A percentile compares a stretch with the other conserved stretches of the same genome.
Conservation (phyloP, 148 eudicot genomes). For the Beta vulgaris region DNA sequence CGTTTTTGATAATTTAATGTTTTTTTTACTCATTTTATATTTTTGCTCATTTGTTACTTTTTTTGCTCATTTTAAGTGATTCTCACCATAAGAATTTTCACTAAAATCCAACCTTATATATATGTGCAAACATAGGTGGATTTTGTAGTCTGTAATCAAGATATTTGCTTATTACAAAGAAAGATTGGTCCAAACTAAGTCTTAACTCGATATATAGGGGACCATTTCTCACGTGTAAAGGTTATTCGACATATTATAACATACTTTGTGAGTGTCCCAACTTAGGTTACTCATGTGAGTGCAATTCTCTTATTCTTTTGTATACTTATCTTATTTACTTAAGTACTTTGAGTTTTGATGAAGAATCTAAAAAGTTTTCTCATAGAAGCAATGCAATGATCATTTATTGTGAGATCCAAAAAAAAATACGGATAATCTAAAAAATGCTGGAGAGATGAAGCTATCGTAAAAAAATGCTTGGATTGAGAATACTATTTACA, state of each 20-base stretch:
- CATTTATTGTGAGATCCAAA: too few relatives aligned
- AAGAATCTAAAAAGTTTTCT: not conserved
- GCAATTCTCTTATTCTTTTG: not conserved
- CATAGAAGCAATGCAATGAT: not conserved
- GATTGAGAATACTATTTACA: too few relatives aligned
- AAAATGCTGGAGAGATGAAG: too few relatives aligned
- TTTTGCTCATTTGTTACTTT: too few relatives aligned
- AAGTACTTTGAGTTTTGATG: not conserved
- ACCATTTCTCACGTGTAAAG: slow-evolving; percentile 4
- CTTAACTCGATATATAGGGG: not conserved
- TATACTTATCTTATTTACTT: not conserved
- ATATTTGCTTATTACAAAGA: slow-evolving; percentile 2
- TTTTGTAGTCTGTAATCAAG: slow-evolving; percentile 6
- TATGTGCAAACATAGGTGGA: slow-evolving; percentile 16
- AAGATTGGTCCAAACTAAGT: slow-evolving; percentile 6
- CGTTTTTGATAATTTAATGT: too few relatives aligned
- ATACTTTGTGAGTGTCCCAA: not conserved
- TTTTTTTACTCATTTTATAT: too few relatives aligned
- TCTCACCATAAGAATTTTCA: too few relatives aligned
- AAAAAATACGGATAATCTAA: too few relatives aligned
- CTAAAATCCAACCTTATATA: too few relatives aligned
- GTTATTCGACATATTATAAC: not conserved
- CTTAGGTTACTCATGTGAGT: slow-evolving; percentile 17
- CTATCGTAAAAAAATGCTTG: too few relatives aligned
- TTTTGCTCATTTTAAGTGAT: too few relatives aligned